Conservation (phyloP, 1,139 yeast species). For the Kurtzmaniella quercitrusa region DNA sequence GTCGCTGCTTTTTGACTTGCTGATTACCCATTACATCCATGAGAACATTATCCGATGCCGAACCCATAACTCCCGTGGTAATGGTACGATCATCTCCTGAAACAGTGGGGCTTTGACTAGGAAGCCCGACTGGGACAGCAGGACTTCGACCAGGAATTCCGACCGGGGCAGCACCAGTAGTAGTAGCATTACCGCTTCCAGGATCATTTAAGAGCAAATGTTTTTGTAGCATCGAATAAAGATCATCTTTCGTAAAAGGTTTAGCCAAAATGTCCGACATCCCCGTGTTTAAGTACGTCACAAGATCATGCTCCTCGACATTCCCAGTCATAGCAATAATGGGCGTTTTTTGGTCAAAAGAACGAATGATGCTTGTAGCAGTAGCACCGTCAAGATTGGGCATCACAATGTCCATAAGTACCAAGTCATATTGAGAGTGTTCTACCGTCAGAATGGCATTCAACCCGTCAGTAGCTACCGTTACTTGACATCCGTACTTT, state of each 20-base stretch:
- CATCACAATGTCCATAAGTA: slow-evolving; percentile 91
- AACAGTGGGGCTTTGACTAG: neutral
- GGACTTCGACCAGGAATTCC: neutral
- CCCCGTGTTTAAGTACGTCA: slow-evolving; percentile 79
- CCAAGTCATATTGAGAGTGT: slow-evolving; percentile 71
- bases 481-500: slow-evolving; percentile 89
- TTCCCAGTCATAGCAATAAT: slow-evolving; percentile 94
- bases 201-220: slow-evolving; percentile 38
- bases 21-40: slow-evolving; percentile 9
- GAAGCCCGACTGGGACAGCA: slow-evolving; percentile 1
- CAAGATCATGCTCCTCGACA: slow-evolving; percentile 74
- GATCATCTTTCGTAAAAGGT: slow-evolving; percentile 84
- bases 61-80: neutral
- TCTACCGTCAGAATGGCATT: slow-evolving; percentile 83
- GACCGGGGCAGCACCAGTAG: slow-evolving; percentile 2
- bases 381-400: slow-evolving; percentile 94
- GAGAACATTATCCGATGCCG: neutral
- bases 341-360: slow-evolving; percentile 80
- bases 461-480: slow-evolving; percentile 88
- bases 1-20: slow-evolving; percentile 14
- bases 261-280: slow-evolving; percentile 90
- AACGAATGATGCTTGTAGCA: slow-evolving; percentile 81
- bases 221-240: slow-evolving; percentile 69
- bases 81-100: neutral
- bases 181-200: slow-evolving; percentile 6